These are phyloP conservation scores for Phytophthora capsici DNA, from an alignment of 352 stramenopile species.

Conservation along the genomic window DNA sequence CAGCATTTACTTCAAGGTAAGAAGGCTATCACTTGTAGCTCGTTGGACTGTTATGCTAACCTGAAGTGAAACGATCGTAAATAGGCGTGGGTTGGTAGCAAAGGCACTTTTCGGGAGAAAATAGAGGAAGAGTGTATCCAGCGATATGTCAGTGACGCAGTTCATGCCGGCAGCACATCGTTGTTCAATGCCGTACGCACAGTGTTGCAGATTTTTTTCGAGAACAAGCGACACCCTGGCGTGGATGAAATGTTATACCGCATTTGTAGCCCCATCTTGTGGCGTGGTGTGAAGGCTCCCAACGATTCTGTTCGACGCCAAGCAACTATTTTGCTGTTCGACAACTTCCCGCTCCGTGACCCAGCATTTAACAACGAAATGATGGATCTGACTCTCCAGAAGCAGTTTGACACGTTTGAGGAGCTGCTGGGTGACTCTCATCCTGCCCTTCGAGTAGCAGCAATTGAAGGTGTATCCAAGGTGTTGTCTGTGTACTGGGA, in stretches of 20 bases:
- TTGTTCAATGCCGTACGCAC: slow-evolving; percentile 72
- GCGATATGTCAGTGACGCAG: slow-evolving; percentile 73
- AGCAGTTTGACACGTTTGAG: slow-evolving; percentile 87
- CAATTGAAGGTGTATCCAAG: slow-evolving; percentile 83
- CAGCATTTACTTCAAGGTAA: slow-evolving; percentile 84
- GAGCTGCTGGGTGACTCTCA: slow-evolving; percentile 78
- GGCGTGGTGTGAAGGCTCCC: slow-evolving; percentile 81
- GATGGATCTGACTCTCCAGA: slow-evolving; percentile 78
- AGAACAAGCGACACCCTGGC: slow-evolving; percentile 82
- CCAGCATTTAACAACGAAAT: slow-evolving; percentile 78
- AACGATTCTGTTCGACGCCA: slow-evolving; percentile 87
- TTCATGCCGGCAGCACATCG: slow-evolving; percentile 71
- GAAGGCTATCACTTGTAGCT: neutral
- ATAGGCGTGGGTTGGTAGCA: slow-evolving; percentile 72
- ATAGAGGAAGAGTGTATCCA: slow-evolving; percentile 90
- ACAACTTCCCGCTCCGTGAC: slow-evolving; percentile 85
- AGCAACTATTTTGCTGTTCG: slow-evolving; percentile 81
- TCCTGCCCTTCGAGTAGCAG: slow-evolving; percentile 77
- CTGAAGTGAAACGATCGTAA: slow-evolving; percentile 8
- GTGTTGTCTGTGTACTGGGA: slow-evolving; percentile 89
- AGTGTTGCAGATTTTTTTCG: slow-evolving; percentile 86
- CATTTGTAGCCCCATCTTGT: slow-evolving; percentile 85
- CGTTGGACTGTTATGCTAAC: neutral
- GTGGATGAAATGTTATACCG: slow-evolving; percentile 88
- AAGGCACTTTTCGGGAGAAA: slow-evolving; percentile 54